These are phyloP conservation scores for Boehmeria nivea DNA, from an alignment of 306 rosid genomes.

Conservation along the genomic window DNA sequence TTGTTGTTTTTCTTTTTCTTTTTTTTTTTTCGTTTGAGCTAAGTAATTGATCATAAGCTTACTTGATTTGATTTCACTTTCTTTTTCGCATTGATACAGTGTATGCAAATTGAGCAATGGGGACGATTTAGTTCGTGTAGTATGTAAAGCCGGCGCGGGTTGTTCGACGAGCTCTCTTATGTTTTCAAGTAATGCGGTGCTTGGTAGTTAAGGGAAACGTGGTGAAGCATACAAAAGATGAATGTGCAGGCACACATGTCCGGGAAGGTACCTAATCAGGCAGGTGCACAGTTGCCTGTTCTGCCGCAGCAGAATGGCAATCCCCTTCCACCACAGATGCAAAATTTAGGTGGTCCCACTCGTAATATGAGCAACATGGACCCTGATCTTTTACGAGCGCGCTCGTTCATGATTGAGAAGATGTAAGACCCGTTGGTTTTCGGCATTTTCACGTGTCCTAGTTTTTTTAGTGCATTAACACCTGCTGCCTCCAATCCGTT, in stretches of 20 bases:
- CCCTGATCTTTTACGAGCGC: constrained; percentile 53
- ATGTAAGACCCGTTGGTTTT: constrained; percentile 50
- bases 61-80: background rate
- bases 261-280: constrained; percentile 68
- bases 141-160: constrained; percentile 21
- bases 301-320: constrained; percentile 51
- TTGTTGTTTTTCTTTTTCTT: too few relatives aligned
- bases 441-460: too few relatives aligned
- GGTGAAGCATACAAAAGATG: constrained; percentile 43
- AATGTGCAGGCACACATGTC: constrained; percentile 60
- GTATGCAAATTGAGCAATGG: background rate
- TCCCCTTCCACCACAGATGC: constrained; percentile 46
- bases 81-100: constrained; percentile 1
- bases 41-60: background rate
- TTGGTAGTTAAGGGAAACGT: constrained; percentile 23
- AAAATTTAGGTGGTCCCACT: constrained; percentile 36
- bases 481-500: background rate
- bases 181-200: constrained; percentile 34
- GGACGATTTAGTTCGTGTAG: background rate
- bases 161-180: constrained; percentile 13
- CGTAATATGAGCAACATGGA: constrained; percentile 46
- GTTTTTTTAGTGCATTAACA: background rate
- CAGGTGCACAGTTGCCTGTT: constrained; percentile 59
- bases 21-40: background rate
- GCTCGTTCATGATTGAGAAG: constrained; percentile 46